A percentile compares a stretch with the other conserved stretches of the same genome.
Conservation (phyloP, 441 rosid genomes). For the Sinapis alba region DNA sequence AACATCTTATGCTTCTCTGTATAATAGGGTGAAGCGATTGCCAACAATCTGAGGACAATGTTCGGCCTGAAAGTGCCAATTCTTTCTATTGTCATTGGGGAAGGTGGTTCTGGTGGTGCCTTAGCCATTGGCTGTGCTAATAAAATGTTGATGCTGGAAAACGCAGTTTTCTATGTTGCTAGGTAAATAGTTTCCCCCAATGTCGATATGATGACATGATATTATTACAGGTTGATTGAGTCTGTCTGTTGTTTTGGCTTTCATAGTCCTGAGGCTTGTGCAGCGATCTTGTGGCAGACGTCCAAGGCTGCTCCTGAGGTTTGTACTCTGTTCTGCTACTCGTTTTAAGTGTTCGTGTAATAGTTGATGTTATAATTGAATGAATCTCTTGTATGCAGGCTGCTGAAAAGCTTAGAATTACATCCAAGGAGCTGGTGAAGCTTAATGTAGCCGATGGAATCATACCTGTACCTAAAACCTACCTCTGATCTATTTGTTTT, state of each 20-base stretch:
- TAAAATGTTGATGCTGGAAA: constrained; percentile 89
- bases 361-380: neutral
- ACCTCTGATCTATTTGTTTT: constrained; percentile 16
- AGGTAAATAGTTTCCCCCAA: constrained; percentile 57
- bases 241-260: neutral
- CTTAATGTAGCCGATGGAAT: constrained; percentile 82
- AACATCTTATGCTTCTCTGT: constrained; percentile 16
- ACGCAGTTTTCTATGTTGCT: constrained; percentile 91
- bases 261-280: constrained; percentile 94
- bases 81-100: constrained; percentile 88
- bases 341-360: constrained; percentile 17
- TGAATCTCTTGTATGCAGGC: constrained; percentile 56
- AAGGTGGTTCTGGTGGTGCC: constrained; percentile 99
- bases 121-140: constrained; percentile 92
- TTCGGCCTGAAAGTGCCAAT: constrained; percentile 93
- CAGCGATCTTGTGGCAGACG: constrained; percentile 91
- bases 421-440: constrained; percentile 65
- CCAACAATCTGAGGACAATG: constrained; percentile 87
- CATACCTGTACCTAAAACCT: constrained; percentile 68
- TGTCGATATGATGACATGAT: neutral
- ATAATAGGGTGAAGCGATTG: constrained; percentile 93
- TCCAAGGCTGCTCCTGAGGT: constrained; percentile 95
- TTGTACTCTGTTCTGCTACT: constrained; percentile 14
- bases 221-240: neutral
- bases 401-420: constrained; percentile 86